Evolutionary conservation across 306 rosid species (phyloP).

Genomic region (Begonia loranthoides): DNA sequence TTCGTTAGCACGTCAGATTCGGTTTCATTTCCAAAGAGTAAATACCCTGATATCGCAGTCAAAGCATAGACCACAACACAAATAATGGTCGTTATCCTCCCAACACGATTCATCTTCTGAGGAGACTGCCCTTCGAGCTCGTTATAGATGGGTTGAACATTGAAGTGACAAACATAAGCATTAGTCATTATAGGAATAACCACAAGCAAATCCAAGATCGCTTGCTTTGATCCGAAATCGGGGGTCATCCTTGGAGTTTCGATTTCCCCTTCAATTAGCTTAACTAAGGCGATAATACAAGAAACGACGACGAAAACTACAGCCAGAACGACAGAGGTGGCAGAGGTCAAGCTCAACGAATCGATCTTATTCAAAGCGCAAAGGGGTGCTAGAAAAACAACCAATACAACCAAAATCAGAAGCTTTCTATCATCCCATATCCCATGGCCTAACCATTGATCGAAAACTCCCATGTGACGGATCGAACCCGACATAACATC

Average conservation of each 20-base stretch:
- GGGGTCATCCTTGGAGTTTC: slow-evolving; percentile 69
- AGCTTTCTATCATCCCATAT: slow-evolving; percentile 89
- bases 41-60: slow-evolving; percentile 71
- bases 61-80: slow-evolving; percentile 63
- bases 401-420: slow-evolving; percentile 48
- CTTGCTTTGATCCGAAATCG: slow-evolving; percentile 55
- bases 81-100: slow-evolving; percentile 68
- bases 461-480: slow-evolving; percentile 78
- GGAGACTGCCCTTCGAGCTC: slow-evolving; percentile 74
- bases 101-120: slow-evolving; percentile 77
- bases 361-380: slow-evolving; percentile 86
- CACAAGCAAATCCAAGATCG: slow-evolving; percentile 83
- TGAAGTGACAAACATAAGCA: slow-evolving; percentile 84
- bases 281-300: slow-evolving; percentile 41
- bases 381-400: slow-evolving; percentile 74
- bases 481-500: slow-evolving; percentile 96
- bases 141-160: slow-evolving; percentile 76
- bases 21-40: slow-evolving; percentile 70
- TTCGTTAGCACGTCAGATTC: slow-evolving; percentile 81
- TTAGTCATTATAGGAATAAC: slow-evolving; percentile 92
- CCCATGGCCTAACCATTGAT: slow-evolving; percentile 78
- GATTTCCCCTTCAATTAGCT: slow-evolving; percentile 51
- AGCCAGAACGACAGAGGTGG: slow-evolving; percentile 92
- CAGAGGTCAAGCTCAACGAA: slow-evolving; percentile 87
- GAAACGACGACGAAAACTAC: slow-evolving; percentile 67